phyloP scores from a whole-genome alignment of 2,329 filamentous ascomycete species.

The Lecanicillium sp. region DNA sequence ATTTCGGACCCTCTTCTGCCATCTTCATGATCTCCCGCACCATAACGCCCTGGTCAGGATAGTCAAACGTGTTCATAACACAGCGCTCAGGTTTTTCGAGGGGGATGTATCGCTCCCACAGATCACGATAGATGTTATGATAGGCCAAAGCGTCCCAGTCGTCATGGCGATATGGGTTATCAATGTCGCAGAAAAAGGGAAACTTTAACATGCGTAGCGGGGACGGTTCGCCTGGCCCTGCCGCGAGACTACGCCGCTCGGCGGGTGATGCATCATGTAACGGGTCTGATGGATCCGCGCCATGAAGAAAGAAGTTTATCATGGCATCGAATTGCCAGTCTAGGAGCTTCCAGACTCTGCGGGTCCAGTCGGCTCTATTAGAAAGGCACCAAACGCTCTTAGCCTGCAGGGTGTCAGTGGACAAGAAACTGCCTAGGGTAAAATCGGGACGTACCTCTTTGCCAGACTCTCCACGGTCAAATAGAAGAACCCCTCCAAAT shows the following conservation, averaged over 20 bases:
- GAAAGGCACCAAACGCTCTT: conserved; percentile 3
- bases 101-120: not conserved
- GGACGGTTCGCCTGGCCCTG: too few species aligned
- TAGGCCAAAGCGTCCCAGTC: not conserved
- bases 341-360: conserved; percentile 2
- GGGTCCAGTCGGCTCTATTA: not conserved
- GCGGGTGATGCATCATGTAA: too few species aligned
- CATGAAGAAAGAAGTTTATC: not conserved
- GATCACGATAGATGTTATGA: conserved; percentile 3
- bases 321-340: conserved; percentile 3
- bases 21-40: too few species aligned
- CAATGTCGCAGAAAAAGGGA: conserved; percentile 5
- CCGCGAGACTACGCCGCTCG: too few species aligned
- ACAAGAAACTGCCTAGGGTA: too few species aligned
- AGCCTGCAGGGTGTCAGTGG: not conserved
- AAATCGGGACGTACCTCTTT: conserved; percentile 9
- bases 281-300: too few species aligned
- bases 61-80: conserved; percentile 1
- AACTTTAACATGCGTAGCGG: not conserved
- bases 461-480: conserved; percentile 17
- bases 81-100: not conserved
- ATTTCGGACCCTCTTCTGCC: too few species aligned
- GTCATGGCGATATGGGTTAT: conserved; percentile 1
- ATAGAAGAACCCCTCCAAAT: conserved; percentile 20
- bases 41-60: not conserved